Percentiles rank a stretch among this genome's conserved stretches.
These are phyloP conservation scores for Zychaea mexicana DNA, from an alignment of 371 early-diverging fungal genomes.

Conservation along the genomic window DNA sequence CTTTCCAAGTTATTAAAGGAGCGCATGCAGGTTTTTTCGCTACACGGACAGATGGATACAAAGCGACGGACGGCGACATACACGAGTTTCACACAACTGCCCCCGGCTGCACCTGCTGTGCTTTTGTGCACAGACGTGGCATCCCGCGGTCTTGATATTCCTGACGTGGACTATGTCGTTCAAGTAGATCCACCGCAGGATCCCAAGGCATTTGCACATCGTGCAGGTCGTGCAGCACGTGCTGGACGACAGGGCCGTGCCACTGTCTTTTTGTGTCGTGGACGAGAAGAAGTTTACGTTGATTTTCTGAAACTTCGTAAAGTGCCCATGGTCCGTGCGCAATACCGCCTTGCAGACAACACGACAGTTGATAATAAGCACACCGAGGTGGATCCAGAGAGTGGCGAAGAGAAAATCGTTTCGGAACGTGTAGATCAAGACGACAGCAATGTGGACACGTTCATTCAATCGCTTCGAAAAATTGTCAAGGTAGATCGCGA, in stretches of 20 bases:
- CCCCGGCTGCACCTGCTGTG: conserved; percentile 67
- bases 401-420: conserved; percentile 41
- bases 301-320: conserved; percentile 87
- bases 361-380: conserved; percentile 18
- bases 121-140: conserved; percentile 98
- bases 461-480: conserved; percentile 53
- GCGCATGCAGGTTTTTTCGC: conserved; percentile 68
- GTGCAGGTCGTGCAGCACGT: conserved; percentile 98
- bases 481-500: conserved; percentile 74
- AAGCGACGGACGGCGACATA: conserved; percentile 78
- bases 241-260: conserved; percentile 90
- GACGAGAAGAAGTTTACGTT: conserved; percentile 89
- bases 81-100: conserved; percentile 59
- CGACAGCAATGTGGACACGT: conserved; percentile 47
- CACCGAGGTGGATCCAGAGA: conserved; percentile 2
- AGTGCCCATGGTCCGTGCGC: conserved; percentile 68
- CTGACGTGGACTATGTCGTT: conserved; percentile 95
- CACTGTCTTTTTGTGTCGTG: conserved; percentile 75
- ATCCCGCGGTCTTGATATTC: conserved; percentile 97
- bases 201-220: conserved; percentile 94
- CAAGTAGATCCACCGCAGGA: conserved; percentile 98
- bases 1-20: conserved; percentile 42
- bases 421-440: conserved; percentile 29
- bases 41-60: conserved; percentile 95
- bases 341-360: conserved; percentile 43